Conservation (phyloP, 2,329 filamentous ascomycete genomes). For the Ceratocystis colombiana region DNA sequence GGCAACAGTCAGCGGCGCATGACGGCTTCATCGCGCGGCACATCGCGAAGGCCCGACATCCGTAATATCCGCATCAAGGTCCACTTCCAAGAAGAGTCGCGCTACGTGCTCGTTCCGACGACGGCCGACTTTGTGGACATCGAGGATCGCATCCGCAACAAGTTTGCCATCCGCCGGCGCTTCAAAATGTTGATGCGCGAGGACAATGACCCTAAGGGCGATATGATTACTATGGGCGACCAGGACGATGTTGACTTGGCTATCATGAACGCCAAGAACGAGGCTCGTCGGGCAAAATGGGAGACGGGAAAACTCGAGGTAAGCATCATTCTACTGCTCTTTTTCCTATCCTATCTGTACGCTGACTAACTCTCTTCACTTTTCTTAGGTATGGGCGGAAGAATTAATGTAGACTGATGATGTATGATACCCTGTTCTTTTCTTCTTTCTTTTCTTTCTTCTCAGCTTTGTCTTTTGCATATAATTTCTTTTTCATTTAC, state of each 20-base stretch:
- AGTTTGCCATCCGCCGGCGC: constrained; percentile 65
- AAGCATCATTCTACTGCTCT: constrained; percentile 34
- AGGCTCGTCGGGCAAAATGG: constrained; percentile 59
- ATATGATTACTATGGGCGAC: constrained; percentile 96
- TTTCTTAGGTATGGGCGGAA: constrained; percentile 41
- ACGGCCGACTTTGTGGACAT: constrained; percentile 68
- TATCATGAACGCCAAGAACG: constrained; percentile 56
- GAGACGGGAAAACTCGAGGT: constrained; percentile 96
- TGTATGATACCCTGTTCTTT: constrained; percentile 13
- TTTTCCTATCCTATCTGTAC: background rate
- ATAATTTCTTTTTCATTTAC: constrained; percentile 1
- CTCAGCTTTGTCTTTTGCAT: constrained; percentile 12
- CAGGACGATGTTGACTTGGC: constrained; percentile 93
- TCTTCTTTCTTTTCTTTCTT: constrained; percentile 9
- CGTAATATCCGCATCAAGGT: constrained; percentile 84
- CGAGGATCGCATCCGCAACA: constrained; percentile 68
- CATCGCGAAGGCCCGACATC: constrained; percentile 54
- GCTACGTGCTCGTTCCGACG: constrained; percentile 77
- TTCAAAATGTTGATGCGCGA: constrained; percentile 87
- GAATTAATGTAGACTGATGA: constrained; percentile 15
- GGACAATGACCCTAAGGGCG: constrained; percentile 63
- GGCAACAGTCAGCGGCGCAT: constrained; percentile 39
- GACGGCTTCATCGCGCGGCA: constrained; percentile 40
- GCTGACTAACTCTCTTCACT: constrained; percentile 28
- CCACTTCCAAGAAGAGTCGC: constrained; percentile 72